Base-by-base conservation (phyloP, 2,329 filamentous ascomycete genomes). In the Aspergillus viridinutans region DNA sequence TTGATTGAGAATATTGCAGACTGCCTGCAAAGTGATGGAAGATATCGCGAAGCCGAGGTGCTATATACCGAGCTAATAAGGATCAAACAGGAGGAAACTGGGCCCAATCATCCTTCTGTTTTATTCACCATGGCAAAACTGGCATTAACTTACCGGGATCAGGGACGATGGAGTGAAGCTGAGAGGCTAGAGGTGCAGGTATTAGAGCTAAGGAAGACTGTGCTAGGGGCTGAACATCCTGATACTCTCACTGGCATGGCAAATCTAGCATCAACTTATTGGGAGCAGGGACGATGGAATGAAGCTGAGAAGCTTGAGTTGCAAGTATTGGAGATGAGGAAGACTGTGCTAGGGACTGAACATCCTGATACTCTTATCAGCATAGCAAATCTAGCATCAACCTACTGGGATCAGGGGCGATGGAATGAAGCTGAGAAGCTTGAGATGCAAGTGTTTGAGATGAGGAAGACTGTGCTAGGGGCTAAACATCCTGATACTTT, bases 371-470 rank as follows among this genome's bases (percentile, higher is more conserved):
- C 23, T 3, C 23, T 23, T 23, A 23, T 3, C 23, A 23, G 23
- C 23, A 23, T 23, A 3, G 2, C 23, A 23, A 23, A 23, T 3
- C 23, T 23, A 3, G 17, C 26, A 28, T 7, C 7, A 28, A 8
- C 6, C 26, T 28, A 28, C 6, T 7, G 4, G 7, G 48, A 51
- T 35, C 54, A 52, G 40, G 45, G 55, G 52, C 51, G 17, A 10
- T 38, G 6, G 58, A 53, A 62, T 29, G 60, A 64, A 52, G 61
- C 61, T 1, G 61, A 64, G 54, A 38, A 62, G 56, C 54, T 64
- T 14, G 12, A 49, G 3, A 23, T 59, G 38, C 57, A 64, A 49
- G 61, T 62, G n/a, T 43, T 63, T 29, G 55, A 67, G 52, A 60
- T 14, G 1, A 35, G 40, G 7, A 61, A 63, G 57, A 53, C 25